phyloP scores from a whole-genome alignment of 495 filamentous ascomycete species.

The Penicillium riverlandense region DNA sequence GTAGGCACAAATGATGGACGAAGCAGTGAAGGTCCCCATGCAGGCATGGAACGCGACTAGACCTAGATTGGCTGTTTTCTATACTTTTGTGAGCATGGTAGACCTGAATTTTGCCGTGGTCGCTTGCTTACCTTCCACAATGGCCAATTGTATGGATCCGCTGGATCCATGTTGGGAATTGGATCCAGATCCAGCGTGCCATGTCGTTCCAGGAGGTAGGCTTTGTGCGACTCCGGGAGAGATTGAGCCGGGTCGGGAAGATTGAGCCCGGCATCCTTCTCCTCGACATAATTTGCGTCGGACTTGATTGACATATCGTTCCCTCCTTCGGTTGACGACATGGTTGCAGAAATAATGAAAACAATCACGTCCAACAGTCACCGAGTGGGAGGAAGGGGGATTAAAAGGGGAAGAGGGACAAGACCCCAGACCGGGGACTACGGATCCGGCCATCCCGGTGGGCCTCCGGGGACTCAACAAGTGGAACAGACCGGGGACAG shows the following conservation, averaged over 20 bases:
- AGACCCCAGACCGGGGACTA: background rate
- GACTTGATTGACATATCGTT: background rate
- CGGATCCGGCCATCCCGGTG: background rate
- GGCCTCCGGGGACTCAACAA: background rate
- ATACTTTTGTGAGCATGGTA: constrained; percentile 1
- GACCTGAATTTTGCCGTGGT: background rate
- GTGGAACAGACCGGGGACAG: background rate
- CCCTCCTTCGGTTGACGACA: background rate
- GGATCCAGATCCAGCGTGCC: constrained; percentile 47
- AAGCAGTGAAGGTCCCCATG: constrained; percentile 51
- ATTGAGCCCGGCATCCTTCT: constrained; percentile 9
- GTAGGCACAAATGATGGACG: constrained; percentile 47
- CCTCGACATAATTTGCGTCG: constrained; percentile 17
- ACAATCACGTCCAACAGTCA: background rate
- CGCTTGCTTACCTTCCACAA: constrained; percentile 36
- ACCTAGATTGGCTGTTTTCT: constrained; percentile 47
- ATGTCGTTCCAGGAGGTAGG: constrained; percentile 45
- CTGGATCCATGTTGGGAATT: constrained; percentile 39
- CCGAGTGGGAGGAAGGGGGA: background rate
- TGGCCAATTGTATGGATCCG: constrained; percentile 51
- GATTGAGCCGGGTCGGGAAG: constrained; percentile 5
- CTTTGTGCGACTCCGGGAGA: constrained; percentile 30
- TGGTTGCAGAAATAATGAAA: background rate
- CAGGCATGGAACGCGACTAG: constrained; percentile 49
- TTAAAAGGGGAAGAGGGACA: background rate